phyloP scores from a whole-genome alignment of 2,329 filamentous ascomycete genomes.

The Pseudocercospora musae region DNA sequence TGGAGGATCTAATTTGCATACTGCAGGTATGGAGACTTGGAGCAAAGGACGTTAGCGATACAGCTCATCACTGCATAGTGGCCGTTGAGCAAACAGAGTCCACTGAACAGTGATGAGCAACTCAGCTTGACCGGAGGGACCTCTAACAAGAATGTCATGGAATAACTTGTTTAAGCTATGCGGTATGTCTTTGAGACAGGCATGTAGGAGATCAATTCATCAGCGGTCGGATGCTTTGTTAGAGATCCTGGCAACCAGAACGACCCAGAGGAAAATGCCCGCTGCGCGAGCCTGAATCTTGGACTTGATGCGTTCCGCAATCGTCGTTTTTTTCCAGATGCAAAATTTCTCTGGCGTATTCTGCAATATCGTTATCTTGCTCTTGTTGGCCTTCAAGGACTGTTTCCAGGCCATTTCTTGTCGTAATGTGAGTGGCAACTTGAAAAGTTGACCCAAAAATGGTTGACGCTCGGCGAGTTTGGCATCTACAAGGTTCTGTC shows the following conservation, averaged over 20 bases:
- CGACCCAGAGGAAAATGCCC: slow-evolving; percentile 48
- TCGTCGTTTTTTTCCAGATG: slow-evolving; percentile 24
- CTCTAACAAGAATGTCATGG: slow-evolving; percentile 48
- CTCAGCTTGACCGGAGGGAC: slow-evolving; percentile 41
- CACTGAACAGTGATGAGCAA: slow-evolving; percentile 51
- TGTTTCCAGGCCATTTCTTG: slow-evolving; percentile 32
- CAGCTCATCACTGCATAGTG: slow-evolving; percentile 45
- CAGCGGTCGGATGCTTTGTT: slow-evolving; percentile 41
- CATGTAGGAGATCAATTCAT: slow-evolving; percentile 30
- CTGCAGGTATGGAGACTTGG: too few relatives aligned
- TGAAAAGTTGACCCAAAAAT: slow-evolving; percentile 40
- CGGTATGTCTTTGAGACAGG: slow-evolving; percentile 41
- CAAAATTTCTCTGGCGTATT: slow-evolving; percentile 36
- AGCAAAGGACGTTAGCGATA: too few relatives aligned
- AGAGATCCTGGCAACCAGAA: slow-evolving; percentile 46
- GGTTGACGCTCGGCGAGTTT: background rate
- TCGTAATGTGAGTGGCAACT: slow-evolving; percentile 44
- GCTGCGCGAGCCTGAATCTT: slow-evolving; percentile 35
- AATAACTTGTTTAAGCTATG: slow-evolving; percentile 49
- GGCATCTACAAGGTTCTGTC: slow-evolving; percentile 34
- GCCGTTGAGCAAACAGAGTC: slow-evolving; percentile 50
- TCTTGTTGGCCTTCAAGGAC: slow-evolving; percentile 38
- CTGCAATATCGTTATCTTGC: slow-evolving; percentile 34
- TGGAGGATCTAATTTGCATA: too few relatives aligned
- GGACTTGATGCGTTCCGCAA: slow-evolving; percentile 3